Evolutionary conservation across 2,329 filamentous ascomycete species (phyloP), one percentile per base, ranked within the genome.

Genomic region (Colletotrichum abscissum): DNA sequence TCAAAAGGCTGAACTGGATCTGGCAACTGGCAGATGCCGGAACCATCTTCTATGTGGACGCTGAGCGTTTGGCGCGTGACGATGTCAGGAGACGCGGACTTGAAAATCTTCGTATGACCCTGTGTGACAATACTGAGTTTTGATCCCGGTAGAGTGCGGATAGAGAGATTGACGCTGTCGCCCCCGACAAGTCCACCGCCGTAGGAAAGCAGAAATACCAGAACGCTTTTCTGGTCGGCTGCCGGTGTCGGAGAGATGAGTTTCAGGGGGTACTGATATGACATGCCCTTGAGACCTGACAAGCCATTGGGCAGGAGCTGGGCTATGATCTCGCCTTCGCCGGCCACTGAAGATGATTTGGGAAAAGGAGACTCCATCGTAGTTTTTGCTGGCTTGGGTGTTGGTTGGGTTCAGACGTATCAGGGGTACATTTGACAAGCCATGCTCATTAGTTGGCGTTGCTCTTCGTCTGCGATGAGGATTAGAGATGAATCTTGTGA

Each of bases 31-130:
- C 92, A 92, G 16, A 93, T 84, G 1, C 87, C 88, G 7, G 86
- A 89, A 26, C 82, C 85, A 16, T 85, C 77, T 28, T 86, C 83
- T 65, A 93, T 83, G 3, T 81, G 81, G 38, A 90, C 87, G 14
- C 84, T 80, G 72, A 93, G 81, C 1, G 80, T 85, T 81, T 93
- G 92, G 24, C 87, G 86, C 1, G 92, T 93, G 58, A 89, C 80
- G 14, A 90, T 82, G 55, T 88, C 84, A 46, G 84, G 83, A 67
- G 86, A 84, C 60, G 89, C 82, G 1, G 95, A 93, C 80, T 97
- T 97, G 89, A 98, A 98, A 78, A 99, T 92, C 85, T 98, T 99
- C 73, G 97, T 98, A 83, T 95, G 95, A 65, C 96, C 96, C 85
- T 92, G 91, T 0, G 91, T 92, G 73, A 90, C 89, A 46, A 92